Percentiles rank a stretch among this genome's conserved stretches.
Conservation (phyloP, 176 grass and related monocot species). For the Aegilops speltoides region DNA sequence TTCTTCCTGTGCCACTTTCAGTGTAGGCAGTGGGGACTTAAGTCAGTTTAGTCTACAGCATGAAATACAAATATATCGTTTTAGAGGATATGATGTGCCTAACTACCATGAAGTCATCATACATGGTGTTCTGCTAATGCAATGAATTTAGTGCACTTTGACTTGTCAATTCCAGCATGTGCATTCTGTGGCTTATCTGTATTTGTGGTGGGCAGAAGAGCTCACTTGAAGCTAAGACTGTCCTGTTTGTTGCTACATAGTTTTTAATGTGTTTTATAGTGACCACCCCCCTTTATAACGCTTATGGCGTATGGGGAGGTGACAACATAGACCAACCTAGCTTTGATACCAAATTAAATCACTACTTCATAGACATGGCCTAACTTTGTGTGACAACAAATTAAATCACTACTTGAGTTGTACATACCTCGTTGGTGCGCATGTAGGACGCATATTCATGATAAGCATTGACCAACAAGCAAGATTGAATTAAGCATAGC, state of each 20-base stretch:
- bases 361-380: neutral
- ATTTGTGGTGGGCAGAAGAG: neutral
- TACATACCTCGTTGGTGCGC: no score
- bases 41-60: neutral
- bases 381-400: neutral
- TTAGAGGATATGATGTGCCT: slow-evolving; percentile 2
- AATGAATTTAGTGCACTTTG: neutral
- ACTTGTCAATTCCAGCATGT: neutral
- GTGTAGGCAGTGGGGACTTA: neutral
- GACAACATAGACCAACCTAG: no score
- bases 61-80: neutral
- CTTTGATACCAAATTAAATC: neutral
- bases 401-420: neutral
- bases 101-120: neutral
- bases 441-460: no score
- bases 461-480: no score
- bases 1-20: neutral
- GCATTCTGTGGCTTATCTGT: neutral
- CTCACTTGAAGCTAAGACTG: neutral
- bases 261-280: neutral
- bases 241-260: neutral
- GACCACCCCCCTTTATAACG: neutral
- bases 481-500: no score
- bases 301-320: neutral
- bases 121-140: slow-evolving; percentile 17